Conservation (phyloP, 176 grass and related monocot genomes). For the Poa pratensis region DNA sequence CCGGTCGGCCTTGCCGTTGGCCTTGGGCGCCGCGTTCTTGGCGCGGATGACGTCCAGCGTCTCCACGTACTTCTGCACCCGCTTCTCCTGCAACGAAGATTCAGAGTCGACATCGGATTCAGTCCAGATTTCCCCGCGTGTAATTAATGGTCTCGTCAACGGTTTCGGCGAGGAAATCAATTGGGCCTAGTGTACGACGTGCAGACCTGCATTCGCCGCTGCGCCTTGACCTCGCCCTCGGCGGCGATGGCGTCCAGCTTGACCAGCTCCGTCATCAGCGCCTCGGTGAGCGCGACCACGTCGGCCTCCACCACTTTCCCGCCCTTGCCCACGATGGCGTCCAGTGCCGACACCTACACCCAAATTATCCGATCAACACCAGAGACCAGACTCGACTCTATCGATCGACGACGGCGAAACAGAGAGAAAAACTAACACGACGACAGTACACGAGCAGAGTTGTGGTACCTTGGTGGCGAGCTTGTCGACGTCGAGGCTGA, state of each 20-base stretch:
- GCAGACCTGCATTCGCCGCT: conserved; percentile 76
- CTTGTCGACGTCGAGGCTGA: conserved; percentile 81
- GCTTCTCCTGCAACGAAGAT: conserved; percentile 58
- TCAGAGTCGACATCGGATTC: not conserved
- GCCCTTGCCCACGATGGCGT: conserved; percentile 71
- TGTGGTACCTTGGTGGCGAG: conserved; percentile 67
- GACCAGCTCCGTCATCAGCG: conserved; percentile 91
- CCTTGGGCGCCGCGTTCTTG: conserved; percentile 61
- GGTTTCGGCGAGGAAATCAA: not conserved
- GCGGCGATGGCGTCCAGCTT: conserved; percentile 82
- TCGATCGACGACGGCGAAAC: not conserved
- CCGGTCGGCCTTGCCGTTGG: conserved; percentile 47
- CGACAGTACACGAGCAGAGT: not conserved
- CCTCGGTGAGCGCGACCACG: conserved; percentile 73
- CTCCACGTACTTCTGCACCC: conserved; percentile 94
- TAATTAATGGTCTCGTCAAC: not conserved
- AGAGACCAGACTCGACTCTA: not conserved
- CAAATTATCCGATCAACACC: not conserved
- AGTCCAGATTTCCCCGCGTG: not conserved
- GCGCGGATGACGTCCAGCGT: conserved; percentile 75
- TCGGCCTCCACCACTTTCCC: conserved; percentile 76
- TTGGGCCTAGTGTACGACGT: not conserved
- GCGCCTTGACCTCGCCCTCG: conserved; percentile 87
- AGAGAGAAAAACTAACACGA: not conserved
- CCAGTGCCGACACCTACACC: conserved; percentile 76